These are phyloP conservation scores for Bruguiera hainesii DNA, from an alignment of 441 rosid genomes.

Conservation along the genomic window DNA sequence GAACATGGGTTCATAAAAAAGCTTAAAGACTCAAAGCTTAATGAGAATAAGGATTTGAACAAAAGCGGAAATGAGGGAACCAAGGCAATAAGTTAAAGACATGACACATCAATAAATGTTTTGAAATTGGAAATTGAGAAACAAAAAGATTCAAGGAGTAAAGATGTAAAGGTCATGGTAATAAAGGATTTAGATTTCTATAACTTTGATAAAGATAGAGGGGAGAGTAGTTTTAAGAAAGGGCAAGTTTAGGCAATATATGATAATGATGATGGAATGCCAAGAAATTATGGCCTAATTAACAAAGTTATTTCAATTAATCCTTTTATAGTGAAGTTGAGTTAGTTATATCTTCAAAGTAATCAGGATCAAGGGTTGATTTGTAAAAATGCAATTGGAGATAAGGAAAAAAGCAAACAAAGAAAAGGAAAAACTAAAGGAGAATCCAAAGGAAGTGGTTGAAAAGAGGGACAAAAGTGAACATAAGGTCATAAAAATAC, in stretches of 20 bases:
- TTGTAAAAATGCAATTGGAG: too few relatives aligned
- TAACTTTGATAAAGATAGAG: constrained; percentile 61
- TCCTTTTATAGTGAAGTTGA: constrained; percentile 67
- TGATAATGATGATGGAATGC: constrained; percentile 57
- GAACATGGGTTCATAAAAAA: constrained; percentile 19
- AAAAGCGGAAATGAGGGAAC: constrained; percentile 29
- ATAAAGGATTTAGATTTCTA: constrained; percentile 50
- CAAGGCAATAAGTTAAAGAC: constrained; percentile 22
- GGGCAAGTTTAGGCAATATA: constrained; percentile 87
- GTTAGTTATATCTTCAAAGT: constrained; percentile 54
- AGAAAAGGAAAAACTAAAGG: background rate
- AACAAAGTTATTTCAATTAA: constrained; percentile 60
- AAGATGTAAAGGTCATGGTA: constrained; percentile 27
- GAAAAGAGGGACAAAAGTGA: constrained; percentile 20
- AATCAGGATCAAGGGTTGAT: constrained; percentile 24
- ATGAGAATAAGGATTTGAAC: constrained; percentile 20
- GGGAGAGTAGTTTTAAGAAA: constrained; percentile 63
- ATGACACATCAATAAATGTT: constrained; percentile 22
- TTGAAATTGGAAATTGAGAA: constrained; percentile 19
- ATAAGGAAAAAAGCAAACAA: too few relatives aligned
- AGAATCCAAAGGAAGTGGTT: background rate
- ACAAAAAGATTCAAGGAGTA: constrained; percentile 19
- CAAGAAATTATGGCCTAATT: constrained; percentile 73
- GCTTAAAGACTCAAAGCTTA: constrained; percentile 10
- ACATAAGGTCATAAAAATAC: constrained; percentile 17